phyloP scores from a whole-genome alignment of 331 rosid species.

The Prunus yedoensis region DNA sequence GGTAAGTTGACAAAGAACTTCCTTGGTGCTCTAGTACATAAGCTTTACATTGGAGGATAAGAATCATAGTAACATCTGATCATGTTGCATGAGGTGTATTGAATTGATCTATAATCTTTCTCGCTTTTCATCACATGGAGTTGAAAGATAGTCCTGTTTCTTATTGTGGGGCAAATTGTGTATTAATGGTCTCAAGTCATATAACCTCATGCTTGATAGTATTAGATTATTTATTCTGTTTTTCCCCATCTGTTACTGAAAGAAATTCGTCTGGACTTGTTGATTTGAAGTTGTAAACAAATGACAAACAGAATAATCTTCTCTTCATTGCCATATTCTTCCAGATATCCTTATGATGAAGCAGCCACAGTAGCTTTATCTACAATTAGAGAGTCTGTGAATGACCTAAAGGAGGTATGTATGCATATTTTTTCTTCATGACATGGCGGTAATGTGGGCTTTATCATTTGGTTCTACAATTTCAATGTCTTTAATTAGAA shows the following conservation, averaged over 20 bases:
- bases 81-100: neutral
- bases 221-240: neutral
- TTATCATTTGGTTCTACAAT: neutral
- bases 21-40: neutral
- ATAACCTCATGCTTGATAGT: neutral
- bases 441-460: neutral
- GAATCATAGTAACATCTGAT: neutral
- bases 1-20: constrained; percentile 46
- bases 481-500: no score
- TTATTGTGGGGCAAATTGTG: neutral
- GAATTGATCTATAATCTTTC: neutral
- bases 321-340: constrained; percentile 16
- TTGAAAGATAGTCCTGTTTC: neutral
- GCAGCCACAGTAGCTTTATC: constrained; percentile 72
- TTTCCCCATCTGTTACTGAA: neutral
- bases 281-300: neutral
- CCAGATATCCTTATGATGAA: constrained; percentile 78
- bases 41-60: neutral
- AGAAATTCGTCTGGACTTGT: neutral
- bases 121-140: neutral
- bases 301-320: neutral
- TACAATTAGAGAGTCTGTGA: constrained; percentile 51
- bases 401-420: constrained; percentile 75
- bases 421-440: constrained; percentile 7
- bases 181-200: neutral